Percentiles rank a stretch among this genome's conserved stretches.
Conservation (phyloP, 192 early-diverging fungal species). For the Anaeromyces robustus region DNA sequence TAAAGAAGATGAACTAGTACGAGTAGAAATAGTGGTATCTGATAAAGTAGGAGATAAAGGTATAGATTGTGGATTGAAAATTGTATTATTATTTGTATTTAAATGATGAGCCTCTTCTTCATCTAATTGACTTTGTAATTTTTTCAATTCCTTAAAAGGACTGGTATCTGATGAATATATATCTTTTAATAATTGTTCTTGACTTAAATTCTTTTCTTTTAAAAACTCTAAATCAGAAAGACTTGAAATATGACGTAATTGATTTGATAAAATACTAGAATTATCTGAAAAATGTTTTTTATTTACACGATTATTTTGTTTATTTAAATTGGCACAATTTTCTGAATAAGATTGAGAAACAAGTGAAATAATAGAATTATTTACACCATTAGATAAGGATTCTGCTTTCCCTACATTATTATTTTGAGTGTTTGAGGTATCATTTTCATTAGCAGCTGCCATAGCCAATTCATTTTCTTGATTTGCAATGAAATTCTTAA, state of each 20-base stretch:
- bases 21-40: neutral
- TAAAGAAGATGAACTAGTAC: neutral
- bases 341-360: neutral
- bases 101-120: neutral
- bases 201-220: neutral
- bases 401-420: neutral
- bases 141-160: neutral
- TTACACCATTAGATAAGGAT: neutral
- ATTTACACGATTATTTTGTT: neutral
- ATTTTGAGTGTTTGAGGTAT: no score
- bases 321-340: neutral
- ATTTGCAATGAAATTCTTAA: no score
- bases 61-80: neutral
- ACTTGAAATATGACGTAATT: neutral
- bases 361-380: neutral
- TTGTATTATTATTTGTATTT: neutral
- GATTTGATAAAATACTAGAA: neutral
- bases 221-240: neutral
- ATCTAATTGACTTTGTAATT: neutral
- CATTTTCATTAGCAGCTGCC: no score
- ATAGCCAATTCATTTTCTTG: no score
- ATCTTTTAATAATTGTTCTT: neutral
- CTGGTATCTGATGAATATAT: neutral
- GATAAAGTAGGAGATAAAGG: neutral
- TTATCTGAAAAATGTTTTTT: neutral